phyloP scores from a whole-genome alignment of 2,329 filamentous ascomycete species.

The Pestalotiopsis sp. region DNA sequence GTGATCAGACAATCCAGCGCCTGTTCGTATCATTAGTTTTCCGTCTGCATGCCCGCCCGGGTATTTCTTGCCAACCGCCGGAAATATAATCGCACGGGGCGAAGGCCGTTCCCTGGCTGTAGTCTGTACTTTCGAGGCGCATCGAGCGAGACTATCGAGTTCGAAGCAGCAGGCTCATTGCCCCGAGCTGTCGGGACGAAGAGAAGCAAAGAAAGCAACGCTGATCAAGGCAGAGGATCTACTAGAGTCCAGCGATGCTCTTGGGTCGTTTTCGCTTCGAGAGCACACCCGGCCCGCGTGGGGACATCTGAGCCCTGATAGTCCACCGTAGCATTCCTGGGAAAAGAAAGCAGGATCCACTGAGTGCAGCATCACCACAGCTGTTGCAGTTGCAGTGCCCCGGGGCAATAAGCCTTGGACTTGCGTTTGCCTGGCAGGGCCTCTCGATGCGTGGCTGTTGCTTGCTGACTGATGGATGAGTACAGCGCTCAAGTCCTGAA shows the following conservation, averaged over 20 bases:
- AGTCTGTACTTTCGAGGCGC: neutral
- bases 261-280: neutral
- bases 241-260: neutral
- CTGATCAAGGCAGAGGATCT: neutral
- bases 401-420: neutral
- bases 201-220: neutral
- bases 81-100: too few species aligned
- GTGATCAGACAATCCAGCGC: too few species aligned
- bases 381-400: neutral
- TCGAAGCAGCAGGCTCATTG: neutral
- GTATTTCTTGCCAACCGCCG: too few species aligned
- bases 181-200: neutral
- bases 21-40: too few species aligned
- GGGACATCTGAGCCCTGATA: neutral
- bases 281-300: neutral
- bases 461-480: neutral
- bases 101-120: neutral
- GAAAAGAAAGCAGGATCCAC: neutral
- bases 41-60: too few species aligned
- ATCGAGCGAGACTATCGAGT: neutral
- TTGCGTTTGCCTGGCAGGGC: neutral
- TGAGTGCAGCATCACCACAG: neutral
- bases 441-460: neutral
- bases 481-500: too few species aligned
- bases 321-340: neutral